A percentile compares a stretch with the other conserved stretches of the same genome.
Conservation (phyloP, 306 rosid species). For the Cicer arietinum region DNA sequence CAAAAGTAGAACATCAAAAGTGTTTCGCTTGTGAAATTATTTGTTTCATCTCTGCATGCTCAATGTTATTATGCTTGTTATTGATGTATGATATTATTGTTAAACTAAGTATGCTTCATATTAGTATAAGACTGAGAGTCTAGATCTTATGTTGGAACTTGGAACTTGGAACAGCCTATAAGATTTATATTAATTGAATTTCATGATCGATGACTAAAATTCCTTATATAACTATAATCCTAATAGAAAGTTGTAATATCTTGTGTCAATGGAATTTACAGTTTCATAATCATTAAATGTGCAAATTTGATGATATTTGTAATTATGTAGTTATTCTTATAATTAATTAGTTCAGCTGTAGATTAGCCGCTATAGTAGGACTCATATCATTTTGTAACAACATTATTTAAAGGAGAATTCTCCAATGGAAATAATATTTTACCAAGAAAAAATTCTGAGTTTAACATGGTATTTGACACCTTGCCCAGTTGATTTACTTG, state of each 20-base stretch:
- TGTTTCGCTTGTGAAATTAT: conserved; percentile 27
- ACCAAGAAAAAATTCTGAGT: too few species aligned
- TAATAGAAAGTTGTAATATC: conserved; percentile 17
- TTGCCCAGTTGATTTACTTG: background rate
- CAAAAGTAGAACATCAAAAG: conserved; percentile 7
- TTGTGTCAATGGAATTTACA: background rate
- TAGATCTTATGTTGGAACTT: background rate
- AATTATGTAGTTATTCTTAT: too few species aligned
- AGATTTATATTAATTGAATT: conserved; percentile 14
- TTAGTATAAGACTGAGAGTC: background rate
- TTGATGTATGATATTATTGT: conserved; percentile 6
- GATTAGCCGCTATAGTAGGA: too few species aligned
- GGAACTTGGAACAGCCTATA: conserved; percentile 12
- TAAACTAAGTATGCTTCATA: conserved; percentile 26
- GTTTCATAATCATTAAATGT: too few species aligned
- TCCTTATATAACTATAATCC: conserved; percentile 3
- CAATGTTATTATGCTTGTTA: background rate
- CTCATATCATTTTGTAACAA: too few species aligned
- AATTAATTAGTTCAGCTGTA: too few species aligned
- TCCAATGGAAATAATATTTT: too few species aligned
- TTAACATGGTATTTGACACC: too few species aligned
- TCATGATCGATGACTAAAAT: conserved; percentile 1
- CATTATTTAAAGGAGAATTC: too few species aligned
- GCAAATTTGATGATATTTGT: too few species aligned
- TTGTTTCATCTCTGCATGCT: background rate